Base-by-base conservation (phyloP, 2,329 filamentous ascomycete species). In the Hymenoscyphus salicellus region DNA sequence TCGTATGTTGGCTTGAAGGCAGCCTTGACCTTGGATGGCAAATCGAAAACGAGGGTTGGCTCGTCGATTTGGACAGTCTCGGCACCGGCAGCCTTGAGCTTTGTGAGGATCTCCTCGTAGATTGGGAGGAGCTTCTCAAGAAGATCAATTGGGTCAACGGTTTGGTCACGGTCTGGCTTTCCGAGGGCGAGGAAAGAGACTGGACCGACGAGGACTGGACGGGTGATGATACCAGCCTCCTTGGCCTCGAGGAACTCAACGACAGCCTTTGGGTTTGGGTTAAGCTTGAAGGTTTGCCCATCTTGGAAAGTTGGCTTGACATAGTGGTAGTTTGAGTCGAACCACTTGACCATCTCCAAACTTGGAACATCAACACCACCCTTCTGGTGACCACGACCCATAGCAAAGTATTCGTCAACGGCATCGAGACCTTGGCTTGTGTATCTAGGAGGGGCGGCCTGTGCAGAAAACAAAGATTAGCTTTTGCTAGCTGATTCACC, bases 241-340 rank as follows among this genome's bases (percentile, higher is more conserved):
- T 99, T 98, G 78, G 95, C 95, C 87, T 99, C 95, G 74, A 90
- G 86, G 88, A 95, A 99, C 81, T 99, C 92, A 74, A 79, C 84
- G 72, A 99, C 91, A 74, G 95, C 93, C 90, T 99, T 99, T 79
- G 95, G 93, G 80, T 89, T 89, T 73, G 86, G 82, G 68, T 85
- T 81, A 69, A 99, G 92, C 82, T 90, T 93, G 89, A 99, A 99
- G 77, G 86, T 89, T 87, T 99, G 95, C 86, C 91, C 90, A 83
- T 97, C 89, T 83, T 97, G 93, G 72, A 99, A 88, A 69, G 95
- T 97, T 71, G 95, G 95, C 89, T 98, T 98, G 83, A 98, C 95
- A 81, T 99, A 99, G 87, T 98, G 95, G 89, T 99, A 99, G 90
- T 99, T 99, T 72, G 93, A 97, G 86, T 99, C 95, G 79, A 99